A percentile compares a stretch with the other conserved stretches of the same genome.
phyloP scores from a whole-genome alignment of 495 filamentous ascomycete species.

The Apodospora peruviana region DNA sequence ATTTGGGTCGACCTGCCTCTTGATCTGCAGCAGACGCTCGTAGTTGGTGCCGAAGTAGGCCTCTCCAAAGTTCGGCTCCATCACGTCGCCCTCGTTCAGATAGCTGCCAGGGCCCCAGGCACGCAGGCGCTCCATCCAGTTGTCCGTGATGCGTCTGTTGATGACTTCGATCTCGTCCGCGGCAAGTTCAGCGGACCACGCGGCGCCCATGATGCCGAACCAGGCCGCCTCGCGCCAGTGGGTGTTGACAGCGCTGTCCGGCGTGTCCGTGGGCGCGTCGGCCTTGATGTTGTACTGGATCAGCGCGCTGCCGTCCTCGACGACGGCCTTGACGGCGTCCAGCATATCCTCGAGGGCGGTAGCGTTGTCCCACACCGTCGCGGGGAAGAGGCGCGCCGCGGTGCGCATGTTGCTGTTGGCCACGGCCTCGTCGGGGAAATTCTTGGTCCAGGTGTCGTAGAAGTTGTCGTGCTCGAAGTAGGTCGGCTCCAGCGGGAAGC shows the following conservation, averaged over 20 bases:
- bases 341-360: slow-evolving; percentile 38
- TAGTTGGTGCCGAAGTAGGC: slow-evolving; percentile 55
- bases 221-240: slow-evolving; percentile 44
- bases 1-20: slow-evolving; percentile 47
- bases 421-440: slow-evolving; percentile 44
- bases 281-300: slow-evolving; percentile 48
- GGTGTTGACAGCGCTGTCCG: slow-evolving; percentile 40
- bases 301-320: slow-evolving; percentile 36
- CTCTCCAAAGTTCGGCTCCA: slow-evolving; percentile 58
- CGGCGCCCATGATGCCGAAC: slow-evolving; percentile 41
- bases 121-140: slow-evolving; percentile 39
- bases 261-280: slow-evolving; percentile 30
- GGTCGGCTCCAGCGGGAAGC: slow-evolving; percentile 35
- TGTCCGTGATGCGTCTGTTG: slow-evolving; percentile 44
- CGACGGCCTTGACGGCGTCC: slow-evolving; percentile 37
- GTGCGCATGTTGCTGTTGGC: slow-evolving; percentile 31
- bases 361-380: slow-evolving; percentile 36
- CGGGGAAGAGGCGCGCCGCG: slow-evolving; percentile 48
- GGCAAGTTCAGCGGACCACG: slow-evolving; percentile 26
- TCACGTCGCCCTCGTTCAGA: slow-evolving; percentile 48
- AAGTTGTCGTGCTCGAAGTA: slow-evolving; percentile 47
- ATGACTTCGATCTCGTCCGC: slow-evolving; percentile 32
- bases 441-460: slow-evolving; percentile 40
- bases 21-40: slow-evolving; percentile 37
- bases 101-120: slow-evolving; percentile 40